Percentiles rank a stretch among this genome's conserved stretches.
These are phyloP conservation scores for Rugonectria rugulosa DNA, from an alignment of 2,329 filamentous ascomycete species.

Conservation along the genomic window DNA sequence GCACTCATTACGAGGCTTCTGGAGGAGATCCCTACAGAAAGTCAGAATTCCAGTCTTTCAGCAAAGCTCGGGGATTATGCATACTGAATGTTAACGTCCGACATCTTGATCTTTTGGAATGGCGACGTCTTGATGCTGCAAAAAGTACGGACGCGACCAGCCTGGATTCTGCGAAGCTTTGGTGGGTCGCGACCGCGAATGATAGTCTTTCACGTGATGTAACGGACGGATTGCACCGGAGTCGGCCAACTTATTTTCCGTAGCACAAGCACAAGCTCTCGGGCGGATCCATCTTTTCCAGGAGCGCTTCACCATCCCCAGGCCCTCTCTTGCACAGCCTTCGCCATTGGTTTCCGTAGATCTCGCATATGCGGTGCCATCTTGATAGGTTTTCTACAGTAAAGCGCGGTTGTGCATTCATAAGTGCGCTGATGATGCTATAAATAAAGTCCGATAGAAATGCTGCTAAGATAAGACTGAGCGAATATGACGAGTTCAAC, in stretches of 20 bases:
- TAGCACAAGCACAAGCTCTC: neutral
- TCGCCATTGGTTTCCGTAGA: too few species aligned
- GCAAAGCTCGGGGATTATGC: neutral
- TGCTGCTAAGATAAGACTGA: too few species aligned
- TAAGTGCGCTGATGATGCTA: too few species aligned
- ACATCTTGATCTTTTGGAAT: slow-evolving; percentile 12
- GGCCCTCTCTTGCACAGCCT: too few species aligned
- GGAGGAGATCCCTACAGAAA: slow-evolving; percentile 13
- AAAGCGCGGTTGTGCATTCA: too few species aligned
- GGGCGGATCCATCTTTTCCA: neutral
- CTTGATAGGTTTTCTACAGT: too few species aligned
- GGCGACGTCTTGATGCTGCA: slow-evolving; percentile 11
- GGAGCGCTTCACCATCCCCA: neutral
- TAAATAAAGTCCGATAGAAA: too few species aligned
- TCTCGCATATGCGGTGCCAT: too few species aligned
- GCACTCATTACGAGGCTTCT: slow-evolving; percentile 21
- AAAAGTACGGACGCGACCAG: slow-evolving; percentile 15
- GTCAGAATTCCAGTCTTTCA: neutral
- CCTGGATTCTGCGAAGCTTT: slow-evolving; percentile 15
- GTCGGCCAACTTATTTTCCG: neutral
- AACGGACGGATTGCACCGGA: neutral
- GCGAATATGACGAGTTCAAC: too few species aligned
- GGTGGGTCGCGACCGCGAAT: slow-evolving; percentile 9
- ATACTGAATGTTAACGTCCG: slow-evolving; percentile 19
- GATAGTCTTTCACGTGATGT: slow-evolving; percentile 6